Conservation (phyloP, 169 alveolate genomes). For the Babesia ovata region DNA sequence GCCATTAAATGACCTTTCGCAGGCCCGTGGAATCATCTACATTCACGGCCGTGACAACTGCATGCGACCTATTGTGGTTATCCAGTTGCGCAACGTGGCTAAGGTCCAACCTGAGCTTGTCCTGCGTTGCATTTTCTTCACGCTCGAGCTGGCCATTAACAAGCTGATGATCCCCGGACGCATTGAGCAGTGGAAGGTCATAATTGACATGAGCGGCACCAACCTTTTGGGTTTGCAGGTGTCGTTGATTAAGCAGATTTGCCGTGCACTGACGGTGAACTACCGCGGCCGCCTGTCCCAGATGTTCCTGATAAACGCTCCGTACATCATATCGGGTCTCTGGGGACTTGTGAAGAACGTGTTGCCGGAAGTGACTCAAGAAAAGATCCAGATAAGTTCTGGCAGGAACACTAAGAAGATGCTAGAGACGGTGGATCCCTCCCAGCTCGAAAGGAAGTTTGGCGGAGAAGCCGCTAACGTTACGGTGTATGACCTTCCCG, state of each 20-base stretch:
- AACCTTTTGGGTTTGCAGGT: constrained; percentile 71
- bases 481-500: constrained; percentile 62
- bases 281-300: constrained; percentile 63
- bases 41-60: constrained; percentile 76
- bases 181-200: constrained; percentile 77
- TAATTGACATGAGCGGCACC: constrained; percentile 71
- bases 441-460: constrained; percentile 64
- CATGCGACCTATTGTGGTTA: constrained; percentile 75
- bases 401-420: constrained; percentile 61
- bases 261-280: constrained; percentile 71
- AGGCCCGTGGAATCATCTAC: constrained; percentile 73
- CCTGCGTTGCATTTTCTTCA: constrained; percentile 52
- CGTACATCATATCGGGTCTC: constrained; percentile 59
- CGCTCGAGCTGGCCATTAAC: constrained; percentile 64
- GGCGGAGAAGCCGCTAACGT: constrained; percentile 66
- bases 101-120: constrained; percentile 35
- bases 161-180: constrained; percentile 72
- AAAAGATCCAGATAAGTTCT: constrained; percentile 57
- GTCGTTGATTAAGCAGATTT: constrained; percentile 69
- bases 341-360: constrained; percentile 65
- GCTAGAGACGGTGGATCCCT: constrained; percentile 49
- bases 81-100: constrained; percentile 31
- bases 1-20: background rate
- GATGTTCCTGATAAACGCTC: constrained; percentile 67
- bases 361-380: constrained; percentile 63